phyloP scores from a whole-genome alignment of 305 asterid genomes.

The Plantago lanceolata region DNA sequence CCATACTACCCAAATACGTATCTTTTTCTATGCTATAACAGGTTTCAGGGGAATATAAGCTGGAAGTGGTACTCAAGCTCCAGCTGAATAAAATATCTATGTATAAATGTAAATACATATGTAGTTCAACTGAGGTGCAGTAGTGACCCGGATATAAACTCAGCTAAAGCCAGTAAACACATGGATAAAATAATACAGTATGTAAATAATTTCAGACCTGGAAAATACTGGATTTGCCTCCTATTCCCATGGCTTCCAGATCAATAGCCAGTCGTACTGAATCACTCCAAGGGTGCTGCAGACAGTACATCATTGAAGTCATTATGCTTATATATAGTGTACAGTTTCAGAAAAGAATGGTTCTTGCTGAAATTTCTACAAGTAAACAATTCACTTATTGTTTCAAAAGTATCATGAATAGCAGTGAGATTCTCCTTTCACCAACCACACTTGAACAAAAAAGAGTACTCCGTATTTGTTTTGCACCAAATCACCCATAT shows the following conservation, averaged over 20 bases:
- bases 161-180: slow-evolving; percentile 11
- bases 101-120: not conserved
- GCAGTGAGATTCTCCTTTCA: not conserved
- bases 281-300: slow-evolving; percentile 98
- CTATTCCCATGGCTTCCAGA: slow-evolving; percentile 97
- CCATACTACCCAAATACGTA: too few species aligned
- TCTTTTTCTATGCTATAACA: too few species aligned
- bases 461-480: not conserved
- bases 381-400: not conserved
- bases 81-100: too few species aligned
- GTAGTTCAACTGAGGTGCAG: not conserved
- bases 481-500: slow-evolving; percentile 12
- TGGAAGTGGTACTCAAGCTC: too few species aligned
- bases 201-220: slow-evolving; percentile 50
- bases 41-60: too few species aligned
- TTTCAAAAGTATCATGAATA: not conserved
- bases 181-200: slow-evolving; percentile 16
- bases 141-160: not conserved
- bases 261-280: slow-evolving; percentile 75
- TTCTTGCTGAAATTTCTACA: slow-evolving; percentile 16
- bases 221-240: slow-evolving; percentile 86
- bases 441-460: not conserved
- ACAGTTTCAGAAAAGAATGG: slow-evolving; percentile 2
- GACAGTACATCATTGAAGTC: slow-evolving; percentile 14
- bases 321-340: slow-evolving; percentile 9